These are phyloP conservation scores for Mariannaea sp. DNA, from an alignment of 2,329 filamentous ascomycete genomes.

Conservation along the genomic window DNA sequence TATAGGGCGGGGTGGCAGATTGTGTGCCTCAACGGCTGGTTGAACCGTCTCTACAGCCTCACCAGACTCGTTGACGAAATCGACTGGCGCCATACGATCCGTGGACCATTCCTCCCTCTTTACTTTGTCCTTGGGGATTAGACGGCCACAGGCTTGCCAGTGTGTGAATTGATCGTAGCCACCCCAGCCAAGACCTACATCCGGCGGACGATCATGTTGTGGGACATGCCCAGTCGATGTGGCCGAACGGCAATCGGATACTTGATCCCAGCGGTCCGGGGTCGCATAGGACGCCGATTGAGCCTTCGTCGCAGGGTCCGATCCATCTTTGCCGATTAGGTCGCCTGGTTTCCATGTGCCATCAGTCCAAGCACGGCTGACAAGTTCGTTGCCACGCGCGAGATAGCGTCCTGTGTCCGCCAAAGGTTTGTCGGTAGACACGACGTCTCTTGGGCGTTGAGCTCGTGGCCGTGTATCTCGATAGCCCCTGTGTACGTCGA, in stretches of 20 bases:
- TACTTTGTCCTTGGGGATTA: background rate
- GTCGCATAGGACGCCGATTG: background rate
- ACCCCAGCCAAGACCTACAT: background rate
- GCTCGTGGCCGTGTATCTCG: background rate
- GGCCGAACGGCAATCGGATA: background rate
- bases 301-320: background rate
- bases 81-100: background rate
- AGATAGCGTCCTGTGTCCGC: background rate
- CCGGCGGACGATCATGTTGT: background rate
- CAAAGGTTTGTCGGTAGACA: background rate
- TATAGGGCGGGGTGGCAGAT: background rate
- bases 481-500: background rate
- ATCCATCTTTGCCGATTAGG: background rate
- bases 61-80: background rate
- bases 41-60: background rate
- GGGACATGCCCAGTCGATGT: background rate
- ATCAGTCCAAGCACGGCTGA: background rate
- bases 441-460: background rate
- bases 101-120: background rate
- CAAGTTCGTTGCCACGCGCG: background rate
- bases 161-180: background rate
- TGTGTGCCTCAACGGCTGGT: background rate
- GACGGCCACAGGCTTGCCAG: background rate
- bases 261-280: background rate
- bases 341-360: background rate